These are phyloP conservation scores for Serendipita indica DNA, from an alignment of 768 basidiomycete genomes.

Conservation along the genomic window DNA sequence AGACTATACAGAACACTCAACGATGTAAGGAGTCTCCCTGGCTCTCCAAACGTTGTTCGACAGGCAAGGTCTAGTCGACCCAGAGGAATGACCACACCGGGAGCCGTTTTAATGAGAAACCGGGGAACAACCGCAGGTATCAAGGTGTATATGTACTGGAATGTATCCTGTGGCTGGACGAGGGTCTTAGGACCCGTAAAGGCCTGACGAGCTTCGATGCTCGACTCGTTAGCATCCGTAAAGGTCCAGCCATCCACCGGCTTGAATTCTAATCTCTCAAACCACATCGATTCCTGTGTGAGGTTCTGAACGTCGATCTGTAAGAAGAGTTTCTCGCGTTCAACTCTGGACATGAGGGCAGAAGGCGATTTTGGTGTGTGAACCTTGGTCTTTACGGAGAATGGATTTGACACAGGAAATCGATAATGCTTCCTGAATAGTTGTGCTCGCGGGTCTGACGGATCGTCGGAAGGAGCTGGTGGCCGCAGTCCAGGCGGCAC, in stretches of 20 bases:
- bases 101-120: slow-evolving; percentile 30
- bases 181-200: slow-evolving; percentile 51
- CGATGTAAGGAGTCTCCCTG: slow-evolving; percentile 75
- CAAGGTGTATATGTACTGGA: slow-evolving; percentile 81
- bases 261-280: slow-evolving; percentile 70
- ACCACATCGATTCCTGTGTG: slow-evolving; percentile 59
- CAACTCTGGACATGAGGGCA: slow-evolving; percentile 42
- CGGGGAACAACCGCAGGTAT: slow-evolving; percentile 30
- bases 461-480: slow-evolving; percentile 34
- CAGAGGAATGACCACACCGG: slow-evolving; percentile 62
- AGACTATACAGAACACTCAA: too few species aligned
- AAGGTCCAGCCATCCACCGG: slow-evolving; percentile 51
- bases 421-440: slow-evolving; percentile 85
- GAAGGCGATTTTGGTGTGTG: slow-evolving; percentile 62
- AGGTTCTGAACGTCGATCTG: slow-evolving; percentile 89
- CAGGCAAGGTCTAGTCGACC: slow-evolving; percentile 84
- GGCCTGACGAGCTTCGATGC: slow-evolving; percentile 23
- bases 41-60: slow-evolving; percentile 73
- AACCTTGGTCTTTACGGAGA: slow-evolving; percentile 91
- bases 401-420: slow-evolving; percentile 81
- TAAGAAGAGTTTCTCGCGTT: slow-evolving; percentile 74
- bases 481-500: slow-evolving; percentile 44
- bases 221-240: slow-evolving; percentile 16
- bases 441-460: slow-evolving; percentile 41
- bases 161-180: slow-evolving; percentile 69